These are phyloP conservation scores for Cryptosporidium viatorum DNA, from an alignment of 169 alveolate species.

Conservation along the genomic window DNA sequence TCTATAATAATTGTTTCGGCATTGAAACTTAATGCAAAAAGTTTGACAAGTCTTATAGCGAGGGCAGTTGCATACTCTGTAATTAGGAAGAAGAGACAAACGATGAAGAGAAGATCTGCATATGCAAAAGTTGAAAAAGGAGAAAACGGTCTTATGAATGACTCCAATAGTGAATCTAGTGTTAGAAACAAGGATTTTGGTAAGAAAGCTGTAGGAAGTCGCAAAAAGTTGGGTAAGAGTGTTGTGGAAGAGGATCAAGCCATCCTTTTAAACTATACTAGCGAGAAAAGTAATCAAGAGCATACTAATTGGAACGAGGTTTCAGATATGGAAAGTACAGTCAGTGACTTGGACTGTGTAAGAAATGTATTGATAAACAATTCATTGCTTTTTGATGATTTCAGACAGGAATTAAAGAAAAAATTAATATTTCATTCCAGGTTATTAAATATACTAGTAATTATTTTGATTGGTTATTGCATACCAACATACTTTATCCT, in stretches of 20 bases:
- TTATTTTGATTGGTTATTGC: conserved; percentile 40
- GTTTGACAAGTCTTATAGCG: conserved; percentile 50
- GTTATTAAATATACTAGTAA: conserved; percentile 14
- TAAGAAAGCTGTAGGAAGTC: not conserved
- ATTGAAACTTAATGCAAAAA: conserved; percentile 37
- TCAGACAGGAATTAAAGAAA: conserved; percentile 45
- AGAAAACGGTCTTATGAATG: not conserved
- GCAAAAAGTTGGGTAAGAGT: conserved; percentile 6
- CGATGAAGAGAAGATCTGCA: conserved; percentile 28
- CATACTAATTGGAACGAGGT: conserved; percentile 29
- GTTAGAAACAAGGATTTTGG: not conserved
- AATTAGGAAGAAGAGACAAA: conserved; percentile 58
- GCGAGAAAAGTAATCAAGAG: not conserved
- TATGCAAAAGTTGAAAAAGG: not conserved
- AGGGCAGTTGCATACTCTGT: conserved; percentile 65
- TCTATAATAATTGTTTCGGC: conserved; percentile 47
- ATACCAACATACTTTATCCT: conserved; percentile 66
- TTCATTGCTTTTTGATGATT: conserved; percentile 34
- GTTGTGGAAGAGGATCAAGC: not conserved
- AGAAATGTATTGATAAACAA: conserved; percentile 42
- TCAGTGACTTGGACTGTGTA: conserved; percentile 68
- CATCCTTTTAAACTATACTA: not conserved
- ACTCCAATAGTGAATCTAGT: not conserved
- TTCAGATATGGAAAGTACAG: conserved; percentile 44
- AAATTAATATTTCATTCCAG: conserved; percentile 26